phyloP scores from a whole-genome alignment of 1,139 yeast species.

The Hanseniaspora gamundiae region DNA sequence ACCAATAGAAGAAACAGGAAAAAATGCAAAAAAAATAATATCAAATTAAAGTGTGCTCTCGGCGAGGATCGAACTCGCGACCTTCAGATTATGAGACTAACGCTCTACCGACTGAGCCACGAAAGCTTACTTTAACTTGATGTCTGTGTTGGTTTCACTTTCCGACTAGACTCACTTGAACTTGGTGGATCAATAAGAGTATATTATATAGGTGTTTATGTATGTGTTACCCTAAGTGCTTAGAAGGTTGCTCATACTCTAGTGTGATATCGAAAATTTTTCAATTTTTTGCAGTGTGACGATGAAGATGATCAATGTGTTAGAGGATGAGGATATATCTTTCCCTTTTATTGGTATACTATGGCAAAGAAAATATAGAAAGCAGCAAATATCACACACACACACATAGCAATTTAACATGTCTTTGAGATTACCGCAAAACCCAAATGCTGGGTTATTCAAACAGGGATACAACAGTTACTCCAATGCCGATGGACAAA shows the following conservation, averaged over 20 bases:
- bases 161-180: no score
- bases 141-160: background rate
- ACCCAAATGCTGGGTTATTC: conserved; percentile 87
- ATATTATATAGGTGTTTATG: no score
- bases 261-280: background rate
- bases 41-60: conserved; percentile 29
- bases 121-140: conserved; percentile 21
- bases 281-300: no score
- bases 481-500: conserved; percentile 88
- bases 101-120: conserved; percentile 39
- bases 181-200: no score
- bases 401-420: conserved; percentile 27
- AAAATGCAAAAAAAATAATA: background rate
- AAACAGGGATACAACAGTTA: conserved; percentile 93
- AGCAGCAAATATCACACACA: background rate
- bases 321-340: no score
- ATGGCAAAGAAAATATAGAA: no score
- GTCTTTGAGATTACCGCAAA: conserved; percentile 87
- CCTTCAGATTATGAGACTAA: conserved; percentile 39
- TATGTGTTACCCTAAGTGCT: no score
- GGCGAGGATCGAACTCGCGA: conserved; percentile 45
- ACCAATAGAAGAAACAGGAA: background rate
- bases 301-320: no score
- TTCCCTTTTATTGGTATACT: no score
- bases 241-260: no score